Percentiles rank a stretch among this genome's conserved stretches.
Evolutionary conservation across 2,329 filamentous ascomycete species (phyloP).

Genomic region (Ceratocystis colombiana): DNA sequence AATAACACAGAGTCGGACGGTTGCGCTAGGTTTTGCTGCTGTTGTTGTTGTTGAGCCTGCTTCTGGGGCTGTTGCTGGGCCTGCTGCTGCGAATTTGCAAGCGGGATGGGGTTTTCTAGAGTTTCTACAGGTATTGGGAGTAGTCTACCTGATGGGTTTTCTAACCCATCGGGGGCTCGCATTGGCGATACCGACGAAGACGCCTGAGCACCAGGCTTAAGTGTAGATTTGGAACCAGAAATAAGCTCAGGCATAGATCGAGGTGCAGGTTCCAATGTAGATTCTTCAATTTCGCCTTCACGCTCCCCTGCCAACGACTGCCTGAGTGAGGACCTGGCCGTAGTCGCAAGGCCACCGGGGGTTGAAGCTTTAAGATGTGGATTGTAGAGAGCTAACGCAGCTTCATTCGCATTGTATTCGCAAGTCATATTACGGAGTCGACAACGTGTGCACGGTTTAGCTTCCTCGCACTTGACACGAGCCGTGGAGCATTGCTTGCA

Average conservation of each 20-base stretch:
- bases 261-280: not conserved
- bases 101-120: not conserved
- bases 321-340: not conserved
- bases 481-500: constrained; percentile 44
- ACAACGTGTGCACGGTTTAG: constrained; percentile 45
- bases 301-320: not conserved
- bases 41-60: not conserved
- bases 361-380: constrained; percentile 26
- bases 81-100: too few species aligned
- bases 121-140: not conserved
- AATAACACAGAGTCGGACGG: not conserved
- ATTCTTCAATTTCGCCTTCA: not conserved
- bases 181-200: not conserved
- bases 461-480: constrained; percentile 46
- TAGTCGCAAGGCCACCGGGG: constrained; percentile 6
- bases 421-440: constrained; percentile 40
- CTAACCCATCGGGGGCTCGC: not conserved
- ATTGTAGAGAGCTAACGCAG: constrained; percentile 24
- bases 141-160: not conserved
- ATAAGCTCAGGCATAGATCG: not conserved
- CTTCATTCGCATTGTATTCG: constrained; percentile 34
- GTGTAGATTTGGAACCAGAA: not conserved
- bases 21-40: not conserved
- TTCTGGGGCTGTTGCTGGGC: not conserved
- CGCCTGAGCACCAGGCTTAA: not conserved